Base-by-base conservation (phyloP, 2,329 filamentous ascomycete genomes). In the Penicillium sp. region DNA sequence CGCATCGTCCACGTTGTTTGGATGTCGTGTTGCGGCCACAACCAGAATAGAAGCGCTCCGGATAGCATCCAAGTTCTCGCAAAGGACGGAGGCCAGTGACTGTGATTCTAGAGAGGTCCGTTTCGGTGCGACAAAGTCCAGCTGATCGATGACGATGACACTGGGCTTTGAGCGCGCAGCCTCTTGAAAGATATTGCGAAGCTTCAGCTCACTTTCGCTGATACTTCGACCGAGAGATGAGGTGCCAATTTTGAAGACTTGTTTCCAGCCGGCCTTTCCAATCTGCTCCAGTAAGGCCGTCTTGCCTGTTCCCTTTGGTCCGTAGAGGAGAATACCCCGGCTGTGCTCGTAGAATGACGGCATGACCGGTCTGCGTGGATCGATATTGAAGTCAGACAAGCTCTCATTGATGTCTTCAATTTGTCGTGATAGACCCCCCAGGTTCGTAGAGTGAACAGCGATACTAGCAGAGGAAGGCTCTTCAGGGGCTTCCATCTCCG, bases 241-340 rank as follows among this genome's bases (percentile, higher is more conserved):
- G 20, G 64, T 65, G 13, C 66, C 65, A 42, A 71, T 60, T 44
- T 56, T 78, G 56, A 87, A 79, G 1, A 90, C 81, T 35, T 80
- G 81, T 20, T 81, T 82, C 88, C 89, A 95, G 50, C 78, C 79
- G 0, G 83, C 81, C 6, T 75, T 78, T 7, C 83, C 80, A 18
- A 96, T 76, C 28, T 81, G 80, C 13, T 85, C 69, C 1, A 96
- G 73, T 0, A 96, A 75, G 55, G 87, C 78, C 0, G 83, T 86
- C 72, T 96, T 96, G 23, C 92, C 92, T 0, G 88, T 95, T 9
- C 92, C 91, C 54, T 82, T 81, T 15, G 88, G 84, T 12, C 92
- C 92, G 65, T 95, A 85, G 4, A 96, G 75, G 23, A 93, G 77
- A 31, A 93, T 78, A 0, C 82, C 83, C 45, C 80, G 79, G 72